Evolutionary conservation across 1,284 basidiomycete genomes (phyloP).

Genomic region (Naganishia sp.): DNA sequence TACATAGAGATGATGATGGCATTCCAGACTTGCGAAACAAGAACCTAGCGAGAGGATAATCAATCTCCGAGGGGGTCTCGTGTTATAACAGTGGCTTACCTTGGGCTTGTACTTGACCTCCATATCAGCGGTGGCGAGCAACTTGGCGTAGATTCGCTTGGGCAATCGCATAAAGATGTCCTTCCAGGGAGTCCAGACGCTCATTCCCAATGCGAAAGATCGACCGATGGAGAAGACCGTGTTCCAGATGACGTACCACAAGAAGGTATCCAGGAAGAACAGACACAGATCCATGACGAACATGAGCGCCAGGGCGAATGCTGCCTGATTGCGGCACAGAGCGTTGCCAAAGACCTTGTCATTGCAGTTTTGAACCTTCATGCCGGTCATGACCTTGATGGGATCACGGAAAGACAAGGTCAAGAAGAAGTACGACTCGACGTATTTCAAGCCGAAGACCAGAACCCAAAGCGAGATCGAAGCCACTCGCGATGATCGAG

Average conservation of each 20-base stretch:
- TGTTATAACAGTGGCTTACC: conserved; percentile 55
- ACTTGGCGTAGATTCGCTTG: conserved; percentile 91
- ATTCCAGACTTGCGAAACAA: conserved; percentile 97
- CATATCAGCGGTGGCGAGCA: conserved; percentile 88
- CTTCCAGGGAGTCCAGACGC: conserved; percentile 96
- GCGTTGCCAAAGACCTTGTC: conserved; percentile 79
- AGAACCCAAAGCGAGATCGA: conserved; percentile 81
- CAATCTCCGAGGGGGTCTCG: not conserved
- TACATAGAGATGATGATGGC: conserved; percentile 99
- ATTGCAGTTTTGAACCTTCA: conserved; percentile 83
- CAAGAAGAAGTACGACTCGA: conserved; percentile 93
- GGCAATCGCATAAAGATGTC: conserved; percentile 90
- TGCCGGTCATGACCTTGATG: conserved; percentile 84
- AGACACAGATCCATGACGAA: conserved; percentile 91
- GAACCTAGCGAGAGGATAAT: conserved; percentile 60
- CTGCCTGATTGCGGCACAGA: conserved; percentile 84
- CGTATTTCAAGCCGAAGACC: conserved; percentile 90
- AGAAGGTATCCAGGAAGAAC: conserved; percentile 96
- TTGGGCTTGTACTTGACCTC: conserved; percentile 97
- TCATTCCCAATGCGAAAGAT: conserved; percentile 84
- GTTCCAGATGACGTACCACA: conserved; percentile 95
- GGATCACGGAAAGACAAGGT: conserved; percentile 89
- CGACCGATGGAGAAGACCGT: conserved; percentile 87
- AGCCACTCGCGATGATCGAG: conserved; percentile 64
- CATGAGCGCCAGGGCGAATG: conserved; percentile 92